Evolutionary conservation across 257 asterid genomes (phyloP).

Genomic region (Scutellaria barbata): DNA sequence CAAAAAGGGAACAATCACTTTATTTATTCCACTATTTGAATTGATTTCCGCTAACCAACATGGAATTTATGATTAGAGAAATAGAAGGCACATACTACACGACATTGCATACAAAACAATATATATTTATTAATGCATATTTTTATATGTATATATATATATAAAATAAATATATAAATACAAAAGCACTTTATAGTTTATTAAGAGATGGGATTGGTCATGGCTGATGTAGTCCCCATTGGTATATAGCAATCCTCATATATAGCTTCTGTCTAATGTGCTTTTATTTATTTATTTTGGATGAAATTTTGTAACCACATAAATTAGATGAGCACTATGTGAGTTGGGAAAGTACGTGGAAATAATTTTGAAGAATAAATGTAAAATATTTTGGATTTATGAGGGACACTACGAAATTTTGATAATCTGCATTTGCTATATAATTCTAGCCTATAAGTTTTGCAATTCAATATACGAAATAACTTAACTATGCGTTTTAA

Average conservation of each 20-base stretch:
- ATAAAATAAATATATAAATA: background rate
- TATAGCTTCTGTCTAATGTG: background rate
- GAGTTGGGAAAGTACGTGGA: slow-evolving; percentile 19
- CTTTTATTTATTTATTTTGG: background rate
- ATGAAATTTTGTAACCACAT: slow-evolving; percentile 11
- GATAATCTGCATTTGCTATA: no score
- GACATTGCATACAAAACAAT: slow-evolving; percentile 35
- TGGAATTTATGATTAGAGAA: background rate
- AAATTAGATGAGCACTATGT: background rate
- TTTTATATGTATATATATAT: no score
- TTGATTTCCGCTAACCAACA: slow-evolving; percentile 12
- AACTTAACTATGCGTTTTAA: no score
- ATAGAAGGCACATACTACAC: slow-evolving; percentile 38
- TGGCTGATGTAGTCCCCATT: slow-evolving; percentile 10
- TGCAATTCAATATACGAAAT: no score
- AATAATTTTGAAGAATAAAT: background rate
- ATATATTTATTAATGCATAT: slow-evolving; percentile 19
- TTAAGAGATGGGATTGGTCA: slow-evolving; percentile 19
- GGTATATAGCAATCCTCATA: background rate
- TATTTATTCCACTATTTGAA: slow-evolving; percentile 18
- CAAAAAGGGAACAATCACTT: slow-evolving; percentile 16
- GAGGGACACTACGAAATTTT: no score
- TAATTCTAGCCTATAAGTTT: no score
- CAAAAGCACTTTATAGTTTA: background rate
- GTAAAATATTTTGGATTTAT: background rate